Evolutionary conservation across 495 filamentous ascomycete genomes (phyloP).

Genomic region (Paragyromitra xinjiangensis): DNA sequence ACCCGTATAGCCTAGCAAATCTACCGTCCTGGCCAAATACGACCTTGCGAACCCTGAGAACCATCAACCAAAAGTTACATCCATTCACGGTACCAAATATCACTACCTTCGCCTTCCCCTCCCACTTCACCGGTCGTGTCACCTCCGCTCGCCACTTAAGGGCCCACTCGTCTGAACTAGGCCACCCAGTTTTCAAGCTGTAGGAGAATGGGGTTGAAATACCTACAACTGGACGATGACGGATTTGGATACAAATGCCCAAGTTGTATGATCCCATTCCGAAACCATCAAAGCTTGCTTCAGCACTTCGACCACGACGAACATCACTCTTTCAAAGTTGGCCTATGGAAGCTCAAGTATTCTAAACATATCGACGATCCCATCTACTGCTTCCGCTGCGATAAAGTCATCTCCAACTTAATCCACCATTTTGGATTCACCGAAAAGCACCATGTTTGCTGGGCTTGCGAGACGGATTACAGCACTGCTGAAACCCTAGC

Average conservation of each 20-base stretch:
- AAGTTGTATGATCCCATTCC: constrained; percentile 40
- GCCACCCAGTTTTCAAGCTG: background rate
- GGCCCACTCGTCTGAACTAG: background rate
- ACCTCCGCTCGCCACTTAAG: background rate
- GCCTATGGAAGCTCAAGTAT: constrained; percentile 37
- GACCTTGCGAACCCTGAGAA: background rate
- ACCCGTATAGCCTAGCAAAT: background rate
- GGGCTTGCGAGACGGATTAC: constrained; percentile 46
- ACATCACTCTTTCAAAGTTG: constrained; percentile 41
- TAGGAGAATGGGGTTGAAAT: constrained; percentile 5
- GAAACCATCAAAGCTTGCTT: constrained; percentile 26
- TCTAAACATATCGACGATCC: constrained; percentile 15
- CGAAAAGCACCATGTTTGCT: constrained; percentile 44
- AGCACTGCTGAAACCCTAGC: constrained; percentile 43
- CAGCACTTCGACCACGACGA: constrained; percentile 41
- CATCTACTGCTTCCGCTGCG: constrained; percentile 49
- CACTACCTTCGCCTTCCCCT: background rate
- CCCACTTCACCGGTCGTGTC: background rate
- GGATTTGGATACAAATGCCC: constrained; percentile 40
- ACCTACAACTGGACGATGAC: constrained; percentile 18
- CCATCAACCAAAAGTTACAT: constrained; percentile 3
- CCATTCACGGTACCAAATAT: background rate
- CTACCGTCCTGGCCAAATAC: background rate
- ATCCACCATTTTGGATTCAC: constrained; percentile 45
- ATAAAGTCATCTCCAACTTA: constrained; percentile 46